phyloP scores from a whole-genome alignment of 2,329 filamentous ascomycete species.

The Proliferodiscus dingleyae region DNA sequence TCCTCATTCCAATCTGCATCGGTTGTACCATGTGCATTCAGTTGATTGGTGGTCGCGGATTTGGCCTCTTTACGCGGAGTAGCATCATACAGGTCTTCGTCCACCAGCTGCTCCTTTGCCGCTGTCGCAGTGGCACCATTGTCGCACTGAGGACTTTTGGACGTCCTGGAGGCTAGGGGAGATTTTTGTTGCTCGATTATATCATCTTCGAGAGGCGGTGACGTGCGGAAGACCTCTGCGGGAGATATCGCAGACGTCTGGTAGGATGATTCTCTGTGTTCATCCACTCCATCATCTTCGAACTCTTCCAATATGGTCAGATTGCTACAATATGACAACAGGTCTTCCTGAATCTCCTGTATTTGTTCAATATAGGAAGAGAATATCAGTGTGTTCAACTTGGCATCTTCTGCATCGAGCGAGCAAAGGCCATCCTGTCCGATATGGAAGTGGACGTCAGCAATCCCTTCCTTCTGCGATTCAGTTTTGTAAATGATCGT shows the following conservation, averaged over 20 bases:
- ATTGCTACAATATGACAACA: neutral
- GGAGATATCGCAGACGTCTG: too few relatives aligned
- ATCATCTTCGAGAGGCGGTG: too few relatives aligned
- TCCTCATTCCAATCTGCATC: neutral
- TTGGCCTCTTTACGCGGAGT: neutral
- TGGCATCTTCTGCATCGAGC: neutral
- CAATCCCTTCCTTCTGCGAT: neutral
- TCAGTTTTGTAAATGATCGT: neutral
- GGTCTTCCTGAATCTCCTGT: neutral
- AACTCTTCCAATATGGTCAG: too few relatives aligned
- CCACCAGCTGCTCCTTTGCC: neutral
- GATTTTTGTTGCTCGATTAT: too few relatives aligned
- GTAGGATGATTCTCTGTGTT: too few relatives aligned
- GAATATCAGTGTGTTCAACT: neutral
- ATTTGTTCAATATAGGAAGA: neutral
- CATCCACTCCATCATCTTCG: too few relatives aligned
- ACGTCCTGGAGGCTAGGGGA: too few relatives aligned
- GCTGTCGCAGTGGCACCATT: neutral
- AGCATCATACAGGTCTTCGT: conserved; percentile 3
- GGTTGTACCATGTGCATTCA: neutral
- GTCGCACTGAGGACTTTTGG: neutral
- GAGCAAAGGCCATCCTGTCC: neutral
- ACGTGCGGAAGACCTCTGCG: too few relatives aligned
- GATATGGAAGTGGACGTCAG: neutral
- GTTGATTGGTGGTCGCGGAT: neutral